Conservation (phyloP, 768 basidiomycete genomes). For the Rhodotorula sphaerocarpa region DNA sequence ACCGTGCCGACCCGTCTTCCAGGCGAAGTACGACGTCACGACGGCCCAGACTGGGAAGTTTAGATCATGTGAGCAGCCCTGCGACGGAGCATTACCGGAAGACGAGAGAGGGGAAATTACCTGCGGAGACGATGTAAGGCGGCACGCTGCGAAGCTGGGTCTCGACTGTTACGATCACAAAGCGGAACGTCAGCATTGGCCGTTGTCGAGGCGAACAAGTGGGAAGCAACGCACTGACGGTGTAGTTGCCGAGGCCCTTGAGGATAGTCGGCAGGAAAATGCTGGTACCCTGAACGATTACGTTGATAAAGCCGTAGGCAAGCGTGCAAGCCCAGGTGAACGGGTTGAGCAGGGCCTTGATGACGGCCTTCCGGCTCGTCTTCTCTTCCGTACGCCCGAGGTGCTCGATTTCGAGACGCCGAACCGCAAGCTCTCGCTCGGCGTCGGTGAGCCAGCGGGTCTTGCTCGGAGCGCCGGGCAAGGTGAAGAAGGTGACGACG, state of each 20-base stretch:
- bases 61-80: no score
- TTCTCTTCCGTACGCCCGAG: conserved; percentile 55
- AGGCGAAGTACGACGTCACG: conserved; percentile 53
- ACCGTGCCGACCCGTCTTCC: conserved; percentile 57
- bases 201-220: conserved; percentile 35
- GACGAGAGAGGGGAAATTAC: no score
- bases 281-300: conserved; percentile 62
- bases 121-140: conserved; percentile 64
- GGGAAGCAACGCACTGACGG: conserved; percentile 41
- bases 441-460: conserved; percentile 53
- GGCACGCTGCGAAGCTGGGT: conserved; percentile 72
- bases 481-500: conserved; percentile 51
- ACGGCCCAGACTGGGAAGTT: no score
- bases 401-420: conserved; percentile 60
- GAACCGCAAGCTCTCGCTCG: conserved; percentile 55
- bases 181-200: background rate
- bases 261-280: conserved; percentile 80
- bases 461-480: conserved; percentile 66
- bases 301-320: conserved; percentile 17
- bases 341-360: conserved; percentile 45
- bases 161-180: conserved; percentile 29
- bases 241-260: conserved; percentile 51
- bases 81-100: no score
- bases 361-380: conserved; percentile 59
- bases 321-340: conserved; percentile 25